Base-by-base conservation (phyloP, 2,329 filamentous ascomycete species). In the Beauveria brongniartii region DNA sequence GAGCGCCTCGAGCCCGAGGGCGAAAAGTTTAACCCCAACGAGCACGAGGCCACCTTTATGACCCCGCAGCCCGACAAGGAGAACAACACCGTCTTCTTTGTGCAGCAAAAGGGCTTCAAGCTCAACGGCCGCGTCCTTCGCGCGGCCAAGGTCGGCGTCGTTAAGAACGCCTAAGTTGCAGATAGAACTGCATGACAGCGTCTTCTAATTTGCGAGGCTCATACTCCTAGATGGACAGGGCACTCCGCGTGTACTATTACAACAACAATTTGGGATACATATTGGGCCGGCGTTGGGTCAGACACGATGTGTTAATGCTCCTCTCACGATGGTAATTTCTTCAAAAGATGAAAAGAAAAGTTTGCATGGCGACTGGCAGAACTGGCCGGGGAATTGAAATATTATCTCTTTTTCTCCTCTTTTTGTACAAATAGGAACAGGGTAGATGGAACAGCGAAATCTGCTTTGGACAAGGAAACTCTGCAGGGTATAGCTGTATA, bases 31-130 rank as follows among this genome's bases (percentile, higher is more conserved):
- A 89, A 99, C 79, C 92, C 94, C 66, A 97, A 97, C 76, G 83
- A 90, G 76, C 94, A 97, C 74, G 94, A 99, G 81, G 94, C 94
- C 43, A 94, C 91, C 24, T 97, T 97, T 78, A 92, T 95, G 87
- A 86, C 91, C 10, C 91, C 92, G 48, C 85, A 91, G 79, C 83
- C 87, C 58, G 92, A 86, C 67, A 95, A 96, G 82, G 89, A 96
- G 75, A 86, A 97, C 70, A 91, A 91, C 68, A 89, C 86, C 61
- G 90, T 97, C 70, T 94, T 97, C 79, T 86, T 88, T 73, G 91
- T 91, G 55, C 93, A 97, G 82, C 90, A 91, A 76, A 97, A 96
- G 82, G 94, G 94, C 59, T 99, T 96, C 81, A 86, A 86, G 76
- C 84, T 97, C 65, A 97, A 99, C 73, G 92, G 93, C 63, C 83